These are phyloP conservation scores for Wickerhamiella qilinensis DNA, from an alignment of 805 yeast genomes.

Conservation along the genomic window DNA sequence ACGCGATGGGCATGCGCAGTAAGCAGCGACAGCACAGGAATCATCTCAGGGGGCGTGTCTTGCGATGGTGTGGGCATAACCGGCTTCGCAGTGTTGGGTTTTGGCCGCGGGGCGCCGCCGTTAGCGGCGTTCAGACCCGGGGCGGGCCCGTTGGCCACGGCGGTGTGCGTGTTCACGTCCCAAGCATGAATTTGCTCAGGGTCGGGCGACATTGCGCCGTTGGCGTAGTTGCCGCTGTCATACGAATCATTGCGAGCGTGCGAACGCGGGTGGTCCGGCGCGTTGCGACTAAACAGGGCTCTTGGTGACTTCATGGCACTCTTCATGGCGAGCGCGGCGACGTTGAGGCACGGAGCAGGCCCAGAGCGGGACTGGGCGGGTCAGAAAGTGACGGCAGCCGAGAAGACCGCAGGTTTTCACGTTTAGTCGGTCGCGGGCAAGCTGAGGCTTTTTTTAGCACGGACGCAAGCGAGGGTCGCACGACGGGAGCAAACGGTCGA, in stretches of 20 bases:
- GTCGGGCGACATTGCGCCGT: background rate
- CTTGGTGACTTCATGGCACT: background rate
- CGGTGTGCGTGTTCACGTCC: background rate
- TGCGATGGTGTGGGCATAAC: slow-evolving; percentile 4
- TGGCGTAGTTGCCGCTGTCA: background rate
- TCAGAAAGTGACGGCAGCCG: no score
- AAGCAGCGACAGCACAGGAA: slow-evolving; percentile 55
- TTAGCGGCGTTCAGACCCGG: background rate
- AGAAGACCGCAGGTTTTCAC: no score
- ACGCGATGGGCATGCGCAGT: slow-evolving; percentile 54
- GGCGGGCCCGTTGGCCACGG: background rate
- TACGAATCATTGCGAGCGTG: background rate
- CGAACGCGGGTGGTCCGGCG: background rate
- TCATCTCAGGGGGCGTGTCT: slow-evolving; percentile 42
- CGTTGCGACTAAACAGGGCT: background rate
- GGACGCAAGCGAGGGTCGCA: no score
- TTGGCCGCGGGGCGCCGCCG: background rate
- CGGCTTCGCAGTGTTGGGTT: background rate
- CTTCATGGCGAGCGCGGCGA: no score
- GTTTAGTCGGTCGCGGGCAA: no score
- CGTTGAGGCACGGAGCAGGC: no score
- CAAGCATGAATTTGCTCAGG: background rate
- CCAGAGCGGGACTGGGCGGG: no score
- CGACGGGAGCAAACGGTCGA: no score
- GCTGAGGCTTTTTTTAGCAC: no score